These are phyloP conservation scores for Monilinia laxa DNA, from an alignment of 2,329 filamentous ascomycete genomes.

Conservation along the genomic window DNA sequence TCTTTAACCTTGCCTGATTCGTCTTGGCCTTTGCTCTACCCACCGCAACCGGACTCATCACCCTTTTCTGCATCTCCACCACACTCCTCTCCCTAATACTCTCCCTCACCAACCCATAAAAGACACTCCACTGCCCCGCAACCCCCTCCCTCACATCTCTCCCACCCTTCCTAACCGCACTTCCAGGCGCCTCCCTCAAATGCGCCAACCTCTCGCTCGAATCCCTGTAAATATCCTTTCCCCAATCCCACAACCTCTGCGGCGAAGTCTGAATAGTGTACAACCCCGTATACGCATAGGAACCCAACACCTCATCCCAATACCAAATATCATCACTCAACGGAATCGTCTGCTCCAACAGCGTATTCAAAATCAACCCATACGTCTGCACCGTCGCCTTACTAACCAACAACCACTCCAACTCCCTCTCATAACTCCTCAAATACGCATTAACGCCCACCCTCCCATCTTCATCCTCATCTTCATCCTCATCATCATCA, in stretches of 20 bases:
- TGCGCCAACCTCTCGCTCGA: constrained; percentile 36
- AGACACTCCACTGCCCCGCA: constrained; percentile 60
- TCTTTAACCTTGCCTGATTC: constrained; percentile 71
- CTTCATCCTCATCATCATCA: constrained; percentile 38
- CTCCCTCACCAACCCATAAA: constrained; percentile 77
- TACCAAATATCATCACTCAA: constrained; percentile 89
- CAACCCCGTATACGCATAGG: constrained; percentile 72
- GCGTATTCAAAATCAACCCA: constrained; percentile 71
- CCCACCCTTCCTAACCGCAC: constrained; percentile 30
- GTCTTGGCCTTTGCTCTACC: constrained; percentile 71
- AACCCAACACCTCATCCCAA: constrained; percentile 86
- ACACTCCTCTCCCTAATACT: constrained; percentile 73
- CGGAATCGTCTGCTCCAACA: constrained; percentile 80
- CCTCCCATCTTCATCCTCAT: background rate
- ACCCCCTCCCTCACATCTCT: constrained; percentile 41
- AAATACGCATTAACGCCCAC: constrained; percentile 36
- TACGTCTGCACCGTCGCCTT: constrained; percentile 93
- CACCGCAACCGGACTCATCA: constrained; percentile 76
- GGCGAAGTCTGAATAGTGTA: constrained; percentile 89
- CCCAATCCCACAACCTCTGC: constrained; percentile 68
- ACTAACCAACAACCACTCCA: constrained; percentile 87
- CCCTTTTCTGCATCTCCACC: constrained; percentile 65
- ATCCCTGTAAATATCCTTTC: constrained; percentile 67
- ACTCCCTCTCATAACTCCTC: constrained; percentile 66
- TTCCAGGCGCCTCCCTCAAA: constrained; percentile 35